phyloP scores from a whole-genome alignment of 2,329 filamentous ascomycete genomes.

The Colletotrichum scovillei region DNA sequence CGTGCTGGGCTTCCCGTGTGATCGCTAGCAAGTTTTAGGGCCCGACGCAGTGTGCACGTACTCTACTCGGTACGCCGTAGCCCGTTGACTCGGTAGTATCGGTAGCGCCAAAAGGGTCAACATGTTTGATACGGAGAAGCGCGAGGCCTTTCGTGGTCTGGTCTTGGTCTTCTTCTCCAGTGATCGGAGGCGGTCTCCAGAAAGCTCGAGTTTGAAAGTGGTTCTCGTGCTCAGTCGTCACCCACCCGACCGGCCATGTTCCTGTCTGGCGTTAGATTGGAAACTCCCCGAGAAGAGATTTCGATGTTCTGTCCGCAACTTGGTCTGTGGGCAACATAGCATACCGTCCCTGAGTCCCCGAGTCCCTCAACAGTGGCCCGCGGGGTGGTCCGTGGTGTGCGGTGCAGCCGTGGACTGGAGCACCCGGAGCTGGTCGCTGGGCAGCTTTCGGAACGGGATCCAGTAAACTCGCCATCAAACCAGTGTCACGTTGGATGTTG shows the following conservation, averaged over 20 bases:
- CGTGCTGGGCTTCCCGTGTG: constrained; percentile 3
- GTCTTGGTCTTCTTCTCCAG: not conserved
- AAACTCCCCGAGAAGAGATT: not conserved
- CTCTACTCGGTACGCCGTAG: constrained; percentile 21
- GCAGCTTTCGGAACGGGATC: constrained; percentile 10
- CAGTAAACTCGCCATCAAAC: not conserved
- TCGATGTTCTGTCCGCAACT: constrained; percentile 21
- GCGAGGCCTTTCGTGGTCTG: not conserved
- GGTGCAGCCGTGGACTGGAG: constrained; percentile 1
- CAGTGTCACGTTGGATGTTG: not conserved
- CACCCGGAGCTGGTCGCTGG: constrained; percentile 2
- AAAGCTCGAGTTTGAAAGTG: not conserved
- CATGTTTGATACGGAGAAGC: constrained; percentile 1
- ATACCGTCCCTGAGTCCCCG: not conserved
- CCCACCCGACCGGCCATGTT: constrained; percentile 31
- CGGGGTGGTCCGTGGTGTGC: constrained; percentile 24
- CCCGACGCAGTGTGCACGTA: constrained; percentile 14
- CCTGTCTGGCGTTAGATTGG: constrained; percentile 29
- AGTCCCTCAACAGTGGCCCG: not conserved
- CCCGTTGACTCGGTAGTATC: constrained; percentile 10
- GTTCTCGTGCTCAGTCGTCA: constrained; percentile 23
- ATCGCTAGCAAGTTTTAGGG: not conserved
- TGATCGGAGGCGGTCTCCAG: not conserved
- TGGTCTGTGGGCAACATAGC: constrained; percentile 28
- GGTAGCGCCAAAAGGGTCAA: not conserved